Base-by-base conservation (phyloP, 257 asterid genomes). In the Solanum rostratum region DNA sequence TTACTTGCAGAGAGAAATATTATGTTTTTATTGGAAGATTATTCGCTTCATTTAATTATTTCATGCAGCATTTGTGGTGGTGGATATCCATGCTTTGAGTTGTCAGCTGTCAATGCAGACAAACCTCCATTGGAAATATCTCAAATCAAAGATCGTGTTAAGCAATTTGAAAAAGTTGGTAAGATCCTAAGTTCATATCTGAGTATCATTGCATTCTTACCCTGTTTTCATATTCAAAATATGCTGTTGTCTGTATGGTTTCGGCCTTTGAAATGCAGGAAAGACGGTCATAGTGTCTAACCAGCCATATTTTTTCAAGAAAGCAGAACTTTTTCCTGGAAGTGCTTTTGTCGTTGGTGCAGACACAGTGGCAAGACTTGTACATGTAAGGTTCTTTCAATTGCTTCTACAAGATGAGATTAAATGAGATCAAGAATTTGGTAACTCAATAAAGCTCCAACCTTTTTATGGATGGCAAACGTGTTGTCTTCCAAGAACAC, bases 251-350 rank as follows among this genome's bases (percentile, higher is more conserved):
- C 49, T 27, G 62, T 49, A 27, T 30, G n/a, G 62, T 19, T 76
- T 78, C 10, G 4, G 50, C 41, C 82, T 85, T 85, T 71, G 52
- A 82, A 83, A 49, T 89, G 87, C 97, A 96, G 99, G 97, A 85
- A 95, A 93, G 90, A 91, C 98, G 1, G 88, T 93, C 84, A 95
- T 96, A 86, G 87, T 96, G 45, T 96, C 99, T 82, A 96, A 95
- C 90, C 99, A 96, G 91, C 99, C 99, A 63, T 95, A 90, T 86
- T 95, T 95, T 69, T 95, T 93, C 97, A 93, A 92, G 95, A 95
- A 96, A 92, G 95, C 98, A 10, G 97, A 95, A 85, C 92, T 96
- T 80, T 96, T 95, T 82, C 98, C 98, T 70, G 99, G 98, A 20
- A 95, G 99, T 79, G 94, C 97, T 50, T 96, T 96, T 63, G 98